Conservation (phyloP, 139 green algal species). For the Astrephomene gubernaculifera region DNA sequence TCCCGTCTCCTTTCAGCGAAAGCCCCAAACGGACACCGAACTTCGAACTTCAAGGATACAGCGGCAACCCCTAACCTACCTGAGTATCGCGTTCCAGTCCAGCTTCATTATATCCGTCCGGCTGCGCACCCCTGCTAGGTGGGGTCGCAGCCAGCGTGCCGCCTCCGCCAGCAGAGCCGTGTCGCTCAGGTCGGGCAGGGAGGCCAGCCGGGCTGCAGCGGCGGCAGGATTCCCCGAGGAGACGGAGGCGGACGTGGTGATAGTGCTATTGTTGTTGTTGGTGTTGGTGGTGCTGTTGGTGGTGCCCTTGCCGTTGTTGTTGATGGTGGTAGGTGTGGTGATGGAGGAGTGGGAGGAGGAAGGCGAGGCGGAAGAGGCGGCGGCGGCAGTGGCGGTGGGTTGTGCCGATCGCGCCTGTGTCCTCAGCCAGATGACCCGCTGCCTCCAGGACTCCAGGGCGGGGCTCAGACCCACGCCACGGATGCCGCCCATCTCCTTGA, state of each 20-base stretch:
- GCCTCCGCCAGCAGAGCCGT: slow-evolving; percentile 45
- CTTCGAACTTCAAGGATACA: neutral
- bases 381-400: no score
- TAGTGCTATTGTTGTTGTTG: no score
- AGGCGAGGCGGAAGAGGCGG: neutral
- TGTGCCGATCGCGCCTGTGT: neutral
- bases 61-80: slow-evolving; percentile 5
- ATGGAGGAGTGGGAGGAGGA: neutral
- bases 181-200: slow-evolving; percentile 68
- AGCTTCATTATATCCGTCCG: slow-evolving; percentile 41
- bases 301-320: no score
- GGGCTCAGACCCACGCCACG: slow-evolving; percentile 12
- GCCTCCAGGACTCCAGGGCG: slow-evolving; percentile 59
- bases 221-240: no score
- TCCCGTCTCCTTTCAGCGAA: no score
- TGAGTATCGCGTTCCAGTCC: slow-evolving; percentile 43
- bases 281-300: no score
- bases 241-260: no score
- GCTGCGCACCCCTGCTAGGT: slow-evolving; percentile 51
- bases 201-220: slow-evolving; percentile 10
- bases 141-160: slow-evolving; percentile 55
- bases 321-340: no score
- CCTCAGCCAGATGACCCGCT: slow-evolving; percentile 61
- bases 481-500: slow-evolving; percentile 58
- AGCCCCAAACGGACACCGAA: no score